Conservation (phyloP, 306 rosid species). For the Vicia villosa region DNA sequence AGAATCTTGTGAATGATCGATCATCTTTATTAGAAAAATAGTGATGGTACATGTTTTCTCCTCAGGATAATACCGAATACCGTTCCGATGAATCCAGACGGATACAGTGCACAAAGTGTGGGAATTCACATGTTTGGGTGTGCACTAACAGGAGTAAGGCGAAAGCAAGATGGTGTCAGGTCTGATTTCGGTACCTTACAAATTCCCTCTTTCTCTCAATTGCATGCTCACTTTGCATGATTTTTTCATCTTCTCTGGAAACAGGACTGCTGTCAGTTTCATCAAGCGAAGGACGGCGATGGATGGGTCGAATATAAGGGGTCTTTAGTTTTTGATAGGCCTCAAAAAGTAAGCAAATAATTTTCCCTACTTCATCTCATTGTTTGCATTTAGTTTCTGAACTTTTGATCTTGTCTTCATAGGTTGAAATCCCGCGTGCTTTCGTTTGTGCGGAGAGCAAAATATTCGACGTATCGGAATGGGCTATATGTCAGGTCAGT, state of each 20-base stretch:
- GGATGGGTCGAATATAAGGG: slow-evolving; percentile 99
- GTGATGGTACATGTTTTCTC: slow-evolving; percentile 33
- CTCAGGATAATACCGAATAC: slow-evolving; percentile 71
- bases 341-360: slow-evolving; percentile 68
- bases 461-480: slow-evolving; percentile 96
- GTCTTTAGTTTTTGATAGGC: slow-evolving; percentile 73
- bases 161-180: slow-evolving; percentile 99
- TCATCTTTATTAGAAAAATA: slow-evolving; percentile 21
- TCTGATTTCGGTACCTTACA: slow-evolving; percentile 38
- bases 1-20: slow-evolving; percentile 4
- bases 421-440: slow-evolving; percentile 98
- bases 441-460: slow-evolving; percentile 98
- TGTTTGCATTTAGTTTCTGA: slow-evolving; percentile 33
- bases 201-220: slow-evolving; percentile 18
- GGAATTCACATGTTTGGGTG: slow-evolving; percentile 96
- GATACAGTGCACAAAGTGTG: slow-evolving; percentile 94
- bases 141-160: slow-evolving; percentile 92
- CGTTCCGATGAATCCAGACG: slow-evolving; percentile 90
- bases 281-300: slow-evolving; percentile 99
- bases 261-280: slow-evolving; percentile 98
- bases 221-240: slow-evolving; percentile 2
- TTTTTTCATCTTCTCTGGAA: slow-evolving; percentile 37
- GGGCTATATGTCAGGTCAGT: slow-evolving; percentile 99
- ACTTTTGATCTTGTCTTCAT: slow-evolving; percentile 35
- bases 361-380: slow-evolving; percentile 2